These are phyloP conservation scores for Ogataea hybrid DNA, from an alignment of 1,139 yeast species.

Conservation along the genomic window DNA sequence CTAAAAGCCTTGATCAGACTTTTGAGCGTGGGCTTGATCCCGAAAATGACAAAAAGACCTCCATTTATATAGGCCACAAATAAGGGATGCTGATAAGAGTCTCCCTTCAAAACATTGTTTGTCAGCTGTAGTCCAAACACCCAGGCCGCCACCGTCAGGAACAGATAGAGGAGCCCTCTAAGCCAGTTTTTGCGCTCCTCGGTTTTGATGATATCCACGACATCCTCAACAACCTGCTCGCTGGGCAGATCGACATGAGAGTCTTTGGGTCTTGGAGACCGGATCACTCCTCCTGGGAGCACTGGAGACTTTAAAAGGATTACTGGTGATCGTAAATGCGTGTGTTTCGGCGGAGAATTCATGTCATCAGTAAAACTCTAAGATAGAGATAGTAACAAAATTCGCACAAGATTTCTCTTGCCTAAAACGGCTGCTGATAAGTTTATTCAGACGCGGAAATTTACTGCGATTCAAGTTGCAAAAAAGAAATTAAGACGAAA, in stretches of 20 bases:
- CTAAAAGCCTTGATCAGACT: neutral
- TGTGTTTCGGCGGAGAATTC: slow-evolving; percentile 5
- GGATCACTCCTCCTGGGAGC: slow-evolving; percentile 12
- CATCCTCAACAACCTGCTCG: slow-evolving; percentile 33
- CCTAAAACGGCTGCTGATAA: slow-evolving; percentile 1
- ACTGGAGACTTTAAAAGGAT: slow-evolving; percentile 21
- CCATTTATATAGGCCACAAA: slow-evolving; percentile 48
- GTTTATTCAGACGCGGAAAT: neutral
- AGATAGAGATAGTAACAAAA: neutral
- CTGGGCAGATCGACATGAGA: slow-evolving; percentile 14
- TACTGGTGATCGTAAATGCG: slow-evolving; percentile 25
- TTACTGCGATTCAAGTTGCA: neutral
- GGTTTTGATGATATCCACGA: slow-evolving; percentile 44
- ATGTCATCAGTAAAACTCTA: slow-evolving; percentile 2
- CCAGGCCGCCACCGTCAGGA: slow-evolving; percentile 46
- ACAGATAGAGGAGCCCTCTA: slow-evolving; percentile 42
- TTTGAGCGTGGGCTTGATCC: slow-evolving; percentile 34
- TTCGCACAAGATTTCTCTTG: neutral
- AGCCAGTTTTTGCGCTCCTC: slow-evolving; percentile 44
- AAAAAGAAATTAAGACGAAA: neutral
- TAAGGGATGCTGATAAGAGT: slow-evolving; percentile 47
- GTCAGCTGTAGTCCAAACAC: slow-evolving; percentile 49
- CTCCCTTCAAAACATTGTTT: slow-evolving; percentile 47
- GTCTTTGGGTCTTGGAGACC: slow-evolving; percentile 18
- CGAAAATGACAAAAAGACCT: slow-evolving; percentile 43